Percentiles rank a stretch among this genome's conserved stretches.
Evolutionary conservation across 495 filamentous ascomycete genomes (phyloP).

Genomic region (Penicillium lagena): DNA sequence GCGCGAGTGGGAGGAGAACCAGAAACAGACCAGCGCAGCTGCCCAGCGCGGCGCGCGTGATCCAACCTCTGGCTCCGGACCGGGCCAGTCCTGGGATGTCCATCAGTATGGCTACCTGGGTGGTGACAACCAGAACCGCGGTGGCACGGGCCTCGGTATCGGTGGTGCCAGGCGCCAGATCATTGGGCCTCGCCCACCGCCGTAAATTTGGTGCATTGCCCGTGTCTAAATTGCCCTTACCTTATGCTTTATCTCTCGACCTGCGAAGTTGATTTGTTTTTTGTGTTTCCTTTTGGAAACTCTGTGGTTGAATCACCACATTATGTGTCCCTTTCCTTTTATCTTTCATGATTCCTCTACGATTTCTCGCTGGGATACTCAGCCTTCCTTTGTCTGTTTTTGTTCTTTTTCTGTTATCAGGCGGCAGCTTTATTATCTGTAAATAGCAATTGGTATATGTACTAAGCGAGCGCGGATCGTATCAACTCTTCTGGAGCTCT

Average conservation of each 20-base stretch:
- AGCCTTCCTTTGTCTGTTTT: not conserved
- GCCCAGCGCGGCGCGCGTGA: constrained; percentile 35
- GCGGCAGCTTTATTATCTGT: not conserved
- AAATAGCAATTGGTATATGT: not conserved
- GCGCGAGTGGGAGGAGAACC: constrained; percentile 90
- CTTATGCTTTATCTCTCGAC: too few relatives aligned
- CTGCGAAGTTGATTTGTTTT: too few relatives aligned
- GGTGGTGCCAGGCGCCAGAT: constrained; percentile 71
- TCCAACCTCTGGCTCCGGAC: constrained; percentile 43
- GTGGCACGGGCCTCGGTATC: constrained; percentile 59
- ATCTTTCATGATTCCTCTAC: not conserved
- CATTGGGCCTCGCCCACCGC: constrained; percentile 68
- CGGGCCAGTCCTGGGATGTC: constrained; percentile 69
- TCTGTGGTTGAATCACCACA: too few relatives aligned
- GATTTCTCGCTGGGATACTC: not conserved
- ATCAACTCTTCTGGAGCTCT: too few relatives aligned
- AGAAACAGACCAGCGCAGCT: constrained; percentile 61
- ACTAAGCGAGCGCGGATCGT: too few relatives aligned
- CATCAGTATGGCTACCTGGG: constrained; percentile 84
- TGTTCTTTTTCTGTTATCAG: constrained; percentile 1
- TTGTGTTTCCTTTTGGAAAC: too few relatives aligned
- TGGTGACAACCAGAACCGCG: constrained; percentile 77
- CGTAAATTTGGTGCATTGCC: constrained; percentile 16
- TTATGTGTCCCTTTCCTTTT: too few relatives aligned
- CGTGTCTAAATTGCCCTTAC: not conserved